Evolutionary conservation across 768 basidiomycete genomes (phyloP), one percentile per base, ranked within the genome.

Genomic region (Suillus clintonianus): DNA sequence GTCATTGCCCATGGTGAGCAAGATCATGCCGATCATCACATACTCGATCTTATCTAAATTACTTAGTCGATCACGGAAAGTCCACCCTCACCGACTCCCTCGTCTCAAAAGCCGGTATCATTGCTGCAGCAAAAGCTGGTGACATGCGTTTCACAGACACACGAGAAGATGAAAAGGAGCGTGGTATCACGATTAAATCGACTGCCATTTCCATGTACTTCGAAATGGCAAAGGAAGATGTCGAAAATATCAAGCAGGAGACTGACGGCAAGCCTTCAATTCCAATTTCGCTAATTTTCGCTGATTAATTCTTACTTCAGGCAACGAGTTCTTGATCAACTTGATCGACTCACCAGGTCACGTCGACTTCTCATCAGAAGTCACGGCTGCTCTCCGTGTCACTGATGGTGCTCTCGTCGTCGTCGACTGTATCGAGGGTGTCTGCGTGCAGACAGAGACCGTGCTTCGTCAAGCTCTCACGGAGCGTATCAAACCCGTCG

Each of bases 151-250:
- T 96, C 78, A 99, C 94, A 62, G 95, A 98, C 79, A 99, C 97
- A 64, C 86, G 97, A 83, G 88, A 91, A 11, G 97, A 99, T 76
- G 97, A 99, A 85, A 98, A 97, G 77, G 97, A 99, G 78, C 95
- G 97, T 80, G 97, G 97, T 84, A 99, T 99, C 74, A 99, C 97
- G 60, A 99, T 99, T 82, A 99, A 99, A 83, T 99, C 96, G 53
- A 99, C 97, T 37, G 97, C 96, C 72, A 97, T 99, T 78, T 97
- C 97, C 64, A 99, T 99, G 97, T 99, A 98, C 82, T 99, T 99
- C 77, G 89, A 95, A 82, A 86, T 99, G 73, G 79, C 85, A 76
- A 94, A 97, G 85, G 96, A 97, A 13, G 94, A 98, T 64, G 74
- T 97, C 36, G 68, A 77, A 11, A 82, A 89, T 62, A 91, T 99